Base-by-base conservation (phyloP, 2,329 filamentous ascomycete species). In the Hypoxylon sp. region DNA sequence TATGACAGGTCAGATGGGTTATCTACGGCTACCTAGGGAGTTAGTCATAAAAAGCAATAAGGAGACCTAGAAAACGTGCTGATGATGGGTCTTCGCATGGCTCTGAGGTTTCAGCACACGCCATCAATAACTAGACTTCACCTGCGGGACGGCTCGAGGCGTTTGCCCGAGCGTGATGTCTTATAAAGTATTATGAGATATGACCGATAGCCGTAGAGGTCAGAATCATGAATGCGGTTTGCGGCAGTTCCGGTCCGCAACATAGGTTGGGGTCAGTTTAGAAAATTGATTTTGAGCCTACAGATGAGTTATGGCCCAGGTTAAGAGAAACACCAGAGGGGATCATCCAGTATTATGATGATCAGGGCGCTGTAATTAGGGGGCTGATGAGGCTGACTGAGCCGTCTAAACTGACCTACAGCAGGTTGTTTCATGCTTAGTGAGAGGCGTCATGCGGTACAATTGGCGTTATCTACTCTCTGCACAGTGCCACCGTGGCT, bases 131-230 rank as follows among this genome's bases (percentile, higher is more conserved):
- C n/a, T 25, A 33, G 50, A 6, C 27, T 3, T 56, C 13, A 3
- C 27, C 20, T 20, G 30, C 54, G 59, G 59, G 33, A 64, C 63
- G 66, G 69, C 46, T 66, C 44, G 51, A 63, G 27, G 71, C 66
- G 71, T 57, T 64, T 46, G 53, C 46, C 55, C 61, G 59, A 35
- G 25, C 14, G 22, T 51, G 55, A 13, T 27, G 44, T 53, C 33
- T 58, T 35, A 31, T 44, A 33, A 3, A 25, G 27, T 44, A 33
- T 37, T 46, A 25, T 55, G 48, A 27, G 25, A 27, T 27, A 27
- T 27, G 25, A 27, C 5, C 5, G 25, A 27, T 27, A 27, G 25
- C 25, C 25, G 3, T 27, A 27, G 25, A 27, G 42, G 35, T 50
- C 31, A 51, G 14, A 30, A n/a, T 37, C 14, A 31, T 44, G 22